Evolutionary conservation across 768 basidiomycete genomes (phyloP), one percentile per base, ranked within the genome.

Genomic region (Hericium erinaceus): DNA sequence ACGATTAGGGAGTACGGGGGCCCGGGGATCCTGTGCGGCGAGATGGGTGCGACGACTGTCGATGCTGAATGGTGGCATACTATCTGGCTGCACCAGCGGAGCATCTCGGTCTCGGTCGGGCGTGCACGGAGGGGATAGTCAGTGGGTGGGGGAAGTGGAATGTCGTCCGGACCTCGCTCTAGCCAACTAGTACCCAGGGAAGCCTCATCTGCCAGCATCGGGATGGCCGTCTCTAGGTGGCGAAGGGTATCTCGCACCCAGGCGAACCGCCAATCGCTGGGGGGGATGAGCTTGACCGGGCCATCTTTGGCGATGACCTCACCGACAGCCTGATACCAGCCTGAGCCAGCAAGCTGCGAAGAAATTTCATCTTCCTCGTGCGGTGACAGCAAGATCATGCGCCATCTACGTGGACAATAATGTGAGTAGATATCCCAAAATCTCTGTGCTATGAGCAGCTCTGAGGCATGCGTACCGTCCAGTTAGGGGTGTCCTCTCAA

Each of bases 341-440:
- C 92, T 20, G 81, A 72, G 15, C 92, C 94, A 18, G 83, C 82
- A 10, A 98, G 80, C 65, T 90, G 86, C 3, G 75, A 70, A n/a
- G 92, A 84, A 44, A 98, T 90, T 33, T 84, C 83, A 54, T 94
- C 91, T 67, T 98, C 94, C 71, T 97, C 94, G 63, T 92, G 89
- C 2, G 94, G 93, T 3, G 92, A 93, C 15, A 97, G 78, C 9
- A 95, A 75, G 59, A 97, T 95, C 63, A 93, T 70, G 55, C 94
- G 80, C 87, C 88, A 90, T 65, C 92, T 92, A 61, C 28, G 28
- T 7, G n/a, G 55, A 51, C 24, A 26, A 15, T 26, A 8, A 6
- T 51, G 16, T 46, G 44, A 33, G 33, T 33, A 33, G 1, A 33
- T 0, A 33, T 33, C 6, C 1, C 20, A n/a, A 9, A 18, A 18